These are phyloP conservation scores for Aspergillus cejpii DNA, from an alignment of 2,329 filamentous ascomycete genomes.

Conservation along the genomic window DNA sequence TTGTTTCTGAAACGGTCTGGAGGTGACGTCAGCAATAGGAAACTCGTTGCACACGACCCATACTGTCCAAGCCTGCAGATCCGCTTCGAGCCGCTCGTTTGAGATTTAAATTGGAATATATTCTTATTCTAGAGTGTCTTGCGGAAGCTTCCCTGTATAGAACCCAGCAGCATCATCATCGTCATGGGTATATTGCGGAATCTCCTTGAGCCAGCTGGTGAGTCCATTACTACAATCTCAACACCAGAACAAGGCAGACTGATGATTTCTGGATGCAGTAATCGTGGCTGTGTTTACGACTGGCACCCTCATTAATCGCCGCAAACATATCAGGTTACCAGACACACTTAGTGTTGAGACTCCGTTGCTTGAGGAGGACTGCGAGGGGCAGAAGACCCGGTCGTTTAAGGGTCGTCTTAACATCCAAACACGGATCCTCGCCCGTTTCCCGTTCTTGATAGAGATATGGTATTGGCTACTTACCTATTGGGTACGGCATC, in stretches of 20 bases:
- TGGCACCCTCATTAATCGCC: slow-evolving; percentile 13
- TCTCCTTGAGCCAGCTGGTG: slow-evolving; percentile 16
- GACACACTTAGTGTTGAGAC: slow-evolving; percentile 11
- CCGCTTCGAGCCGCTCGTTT: neutral
- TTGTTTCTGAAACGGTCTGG: neutral
- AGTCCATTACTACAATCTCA: neutral
- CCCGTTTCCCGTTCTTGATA: slow-evolving; percentile 26
- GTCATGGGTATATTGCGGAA: slow-evolving; percentile 11
- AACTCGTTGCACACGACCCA: neutral
- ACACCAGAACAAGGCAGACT: neutral
- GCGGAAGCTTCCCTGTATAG: neutral
- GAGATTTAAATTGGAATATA: too few species aligned
- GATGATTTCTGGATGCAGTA: slow-evolving; percentile 2
- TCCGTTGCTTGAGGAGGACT: slow-evolving; percentile 8
- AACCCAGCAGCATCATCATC: neutral
- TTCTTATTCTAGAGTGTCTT: neutral
- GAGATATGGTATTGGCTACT: slow-evolving; percentile 33
- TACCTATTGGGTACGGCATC: slow-evolving; percentile 26
- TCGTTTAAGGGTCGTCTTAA: slow-evolving; percentile 5
- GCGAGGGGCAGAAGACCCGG: slow-evolving; percentile 3
- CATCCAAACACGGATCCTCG: slow-evolving; percentile 20
- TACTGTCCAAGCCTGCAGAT: neutral
- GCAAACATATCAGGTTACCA: slow-evolving; percentile 3
- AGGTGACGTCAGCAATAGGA: neutral
- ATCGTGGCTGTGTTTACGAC: slow-evolving; percentile 12